Evolutionary conservation across 805 yeast species (phyloP).

Genomic region (Ogataea ganodermae): DNA sequence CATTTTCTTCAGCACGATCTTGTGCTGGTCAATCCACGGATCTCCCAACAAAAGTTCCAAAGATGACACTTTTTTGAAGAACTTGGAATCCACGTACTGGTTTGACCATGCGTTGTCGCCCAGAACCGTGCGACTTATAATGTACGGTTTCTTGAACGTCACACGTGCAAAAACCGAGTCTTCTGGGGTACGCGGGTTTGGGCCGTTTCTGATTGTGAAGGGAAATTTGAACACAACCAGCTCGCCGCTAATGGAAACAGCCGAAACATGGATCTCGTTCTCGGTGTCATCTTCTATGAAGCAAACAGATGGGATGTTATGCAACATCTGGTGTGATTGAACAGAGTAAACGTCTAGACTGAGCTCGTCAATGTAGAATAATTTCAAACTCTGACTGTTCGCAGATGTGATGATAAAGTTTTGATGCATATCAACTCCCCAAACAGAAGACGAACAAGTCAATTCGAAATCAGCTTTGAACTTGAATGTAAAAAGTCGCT

Average conservation of each 20-base stretch:
- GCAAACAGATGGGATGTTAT: conserved; percentile 58
- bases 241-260: conserved; percentile 48
- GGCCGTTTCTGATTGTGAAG: conserved; percentile 15
- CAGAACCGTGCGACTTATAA: conserved; percentile 37
- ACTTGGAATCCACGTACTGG: conserved; percentile 38
- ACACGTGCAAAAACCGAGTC: conserved; percentile 20
- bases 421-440: conserved; percentile 60
- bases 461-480: conserved; percentile 32
- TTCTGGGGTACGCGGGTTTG: conserved; percentile 5
- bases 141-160: conserved; percentile 36
- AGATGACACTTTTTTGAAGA: conserved; percentile 52
- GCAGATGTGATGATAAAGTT: conserved; percentile 52
- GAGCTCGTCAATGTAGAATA: conserved; percentile 37
- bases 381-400: conserved; percentile 49
- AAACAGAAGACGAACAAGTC: conserved; percentile 48
- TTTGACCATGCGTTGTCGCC: conserved; percentile 59
- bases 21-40: conserved; percentile 36
- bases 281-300: conserved; percentile 35
- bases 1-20: conserved; percentile 32
- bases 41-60: conserved; percentile 53
- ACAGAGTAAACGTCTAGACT: conserved; percentile 19
- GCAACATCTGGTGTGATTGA: conserved; percentile 45
- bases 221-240: conserved; percentile 41
- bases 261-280: conserved; percentile 35
- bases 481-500: conserved; percentile 12